Base-by-base conservation (phyloP, 1,284 basidiomycete genomes). In the Moniliophthora roreri region DNA sequence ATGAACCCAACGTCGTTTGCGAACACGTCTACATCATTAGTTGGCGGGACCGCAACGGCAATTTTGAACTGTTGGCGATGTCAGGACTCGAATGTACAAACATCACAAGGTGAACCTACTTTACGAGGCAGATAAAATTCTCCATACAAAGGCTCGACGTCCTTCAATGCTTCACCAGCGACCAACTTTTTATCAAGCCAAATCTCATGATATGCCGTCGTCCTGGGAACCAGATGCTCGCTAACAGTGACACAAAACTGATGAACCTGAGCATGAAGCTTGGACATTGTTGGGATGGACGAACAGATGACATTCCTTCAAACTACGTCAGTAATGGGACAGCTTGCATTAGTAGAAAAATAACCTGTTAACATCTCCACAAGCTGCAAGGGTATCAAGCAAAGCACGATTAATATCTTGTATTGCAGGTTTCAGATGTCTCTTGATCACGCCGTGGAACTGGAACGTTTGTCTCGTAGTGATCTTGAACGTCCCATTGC, bases 391-490 rank as follows among this genome's bases (percentile, higher is more conserved):
- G 4, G 97, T 99, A 74, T 99, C 97, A 57, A 99, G 79, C 63
- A 98, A 69, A 28, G 82, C 87, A 55, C 88, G 82, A 76, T 99
- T 99, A 72, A 99, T 98, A 54, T 89, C 93, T 74, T 97, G 94
- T 67, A 99, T 98, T 18, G 95, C 91, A 38, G 90, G 86, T 77
- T 99, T 99, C 69, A 99, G 74, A 70, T 99, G 93, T 60, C 83
- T 82, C 81, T 99, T 99, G 77, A 99, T 90, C 62, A 99, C 89
- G 58, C 96, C 96, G 73, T 99, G 96, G 82, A 98, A 99, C 76
- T 99, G 96, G 87, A 98, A 98, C n/a, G 97, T 99, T 74, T 95
- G 88, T 58, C 96, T 81, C 24, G 97, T 99, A 48, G 96, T 99
- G 63, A 99, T 89, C 80, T 99, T 99, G 77, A 99, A 90, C 13